Conservation (phyloP, 768 basidiomycete species). For the Tulasnella sp. region DNA sequence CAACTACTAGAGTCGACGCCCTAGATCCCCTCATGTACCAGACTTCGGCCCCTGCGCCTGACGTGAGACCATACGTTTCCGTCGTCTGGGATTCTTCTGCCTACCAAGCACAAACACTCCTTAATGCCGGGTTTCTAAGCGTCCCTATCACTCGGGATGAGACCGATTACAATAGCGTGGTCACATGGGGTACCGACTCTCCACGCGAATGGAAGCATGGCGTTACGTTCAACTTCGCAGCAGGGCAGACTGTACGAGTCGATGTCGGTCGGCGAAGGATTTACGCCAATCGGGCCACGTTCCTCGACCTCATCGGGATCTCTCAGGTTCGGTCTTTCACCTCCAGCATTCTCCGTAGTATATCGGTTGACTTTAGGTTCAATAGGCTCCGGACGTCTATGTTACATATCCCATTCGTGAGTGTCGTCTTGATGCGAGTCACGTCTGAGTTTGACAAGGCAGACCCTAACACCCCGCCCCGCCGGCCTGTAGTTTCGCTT, state of each 20-base stretch:
- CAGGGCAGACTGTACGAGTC: neutral
- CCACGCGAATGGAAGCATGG: neutral
- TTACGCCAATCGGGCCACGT: neutral
- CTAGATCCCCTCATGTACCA: neutral
- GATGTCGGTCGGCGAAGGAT: neutral
- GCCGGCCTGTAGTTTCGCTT: neutral
- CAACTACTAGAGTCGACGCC: neutral
- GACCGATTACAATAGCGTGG: neutral
- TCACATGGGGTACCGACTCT: too few species aligned
- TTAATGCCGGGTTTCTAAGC: neutral
- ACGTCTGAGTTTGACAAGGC: too few species aligned
- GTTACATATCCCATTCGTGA: neutral
- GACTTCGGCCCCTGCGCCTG: neutral
- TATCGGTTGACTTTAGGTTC: neutral
- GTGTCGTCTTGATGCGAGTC: too few species aligned
- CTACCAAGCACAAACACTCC: neutral
- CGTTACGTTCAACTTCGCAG: neutral
- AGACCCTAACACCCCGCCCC: too few species aligned
- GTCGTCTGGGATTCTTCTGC: neutral
- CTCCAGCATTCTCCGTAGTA: neutral
- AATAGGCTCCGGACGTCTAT: neutral
- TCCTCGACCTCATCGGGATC: neutral
- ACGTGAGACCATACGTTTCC: neutral
- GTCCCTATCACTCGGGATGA: neutral
- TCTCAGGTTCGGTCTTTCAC: neutral